Base-by-base conservation (phyloP, 2,329 filamentous ascomycete genomes). In the Amauroascus verrucosus region DNA sequence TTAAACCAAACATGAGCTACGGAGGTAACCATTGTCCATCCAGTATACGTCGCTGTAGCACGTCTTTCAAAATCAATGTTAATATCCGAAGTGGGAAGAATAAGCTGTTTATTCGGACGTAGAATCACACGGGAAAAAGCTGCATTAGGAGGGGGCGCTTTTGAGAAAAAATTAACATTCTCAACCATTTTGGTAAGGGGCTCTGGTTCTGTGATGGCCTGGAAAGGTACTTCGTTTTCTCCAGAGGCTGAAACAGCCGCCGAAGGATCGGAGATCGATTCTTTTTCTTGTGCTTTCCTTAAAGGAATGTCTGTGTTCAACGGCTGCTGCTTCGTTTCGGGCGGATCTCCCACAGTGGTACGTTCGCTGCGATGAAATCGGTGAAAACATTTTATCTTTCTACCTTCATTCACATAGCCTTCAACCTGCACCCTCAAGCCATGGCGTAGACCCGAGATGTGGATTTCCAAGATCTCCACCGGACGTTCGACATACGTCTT, bases 1-100 rank as follows among this genome's bases (percentile, higher is more conserved):
- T 98, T 98, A 75, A 96, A 95, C 93, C 93, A 98, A 14, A 95
- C 87, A 63, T 97, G 91, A 0, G 90, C 90, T 8, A 97, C 84
- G 0, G 90, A 84, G 0, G 91, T 95, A 2, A 96, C 88, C 83
- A 97, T 88, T 0, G 88, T 89, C 60, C 88, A 80, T 0, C 88
- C 85, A 6, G 78, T 78, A 62, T 86, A 86, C 3, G 80, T 79
- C 1, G 86, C 82, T 63, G 84, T 86, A 69, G 89, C 95, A 33
- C 90, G 82, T 6, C 88, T 81, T 70, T 97, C 90, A 22, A 96
- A 82, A 48, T 89, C 84, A 59, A 97, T 86, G 66, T 95, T 95
- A 60, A 97, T 78, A 64, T 97, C 93, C 66, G 85, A 89, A 45
- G 83, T 86, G 0, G 85, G 82, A 0, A 97, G 70, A 6, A 84